Conservation (phyloP, 179 eudicot species). For the Drosera spatulata region DNA sequence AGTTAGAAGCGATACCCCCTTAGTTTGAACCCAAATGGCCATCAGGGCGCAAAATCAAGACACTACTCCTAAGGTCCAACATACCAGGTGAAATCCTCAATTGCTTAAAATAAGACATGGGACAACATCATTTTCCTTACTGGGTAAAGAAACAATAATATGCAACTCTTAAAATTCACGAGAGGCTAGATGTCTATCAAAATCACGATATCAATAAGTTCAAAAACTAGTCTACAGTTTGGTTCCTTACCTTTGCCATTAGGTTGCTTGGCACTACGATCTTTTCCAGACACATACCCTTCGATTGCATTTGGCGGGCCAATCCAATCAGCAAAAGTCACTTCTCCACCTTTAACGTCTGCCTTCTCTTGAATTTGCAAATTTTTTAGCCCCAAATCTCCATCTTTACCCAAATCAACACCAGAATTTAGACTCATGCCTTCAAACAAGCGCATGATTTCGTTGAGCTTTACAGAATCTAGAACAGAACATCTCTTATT, state of each 20-base stretch:
- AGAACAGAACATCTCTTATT: conserved; percentile 48
- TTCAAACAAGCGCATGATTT: conserved; percentile 46
- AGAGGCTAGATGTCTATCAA: too few species aligned
- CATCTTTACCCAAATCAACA: conserved; percentile 22
- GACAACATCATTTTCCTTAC: not conserved
- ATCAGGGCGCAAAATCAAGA: conserved; percentile 8
- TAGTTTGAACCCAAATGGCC: conserved; percentile 13
- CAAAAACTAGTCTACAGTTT: not conserved
- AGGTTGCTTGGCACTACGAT: conserved; percentile 18
- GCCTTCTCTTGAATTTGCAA: conserved; percentile 61
- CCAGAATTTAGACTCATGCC: conserved; percentile 20
- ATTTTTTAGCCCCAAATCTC: conserved; percentile 30
- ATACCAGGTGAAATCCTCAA: conserved; percentile 1
- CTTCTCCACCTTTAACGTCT: conserved; percentile 30
- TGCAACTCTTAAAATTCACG: not conserved
- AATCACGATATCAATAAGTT: not conserved
- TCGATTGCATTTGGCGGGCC: conserved; percentile 89
- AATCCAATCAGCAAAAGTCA: conserved; percentile 66
- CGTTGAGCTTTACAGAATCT: conserved; percentile 34
- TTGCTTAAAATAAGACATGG: not conserved
- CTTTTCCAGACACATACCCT: conserved; percentile 74
- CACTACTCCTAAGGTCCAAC: conserved; percentile 20
- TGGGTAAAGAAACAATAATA: conserved; percentile 14
- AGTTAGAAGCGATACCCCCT: too few species aligned
- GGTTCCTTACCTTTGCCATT: conserved; percentile 26